Conservation (phyloP, 2,329 filamentous ascomycete genomes). For the Fusarium nematophilum region DNA sequence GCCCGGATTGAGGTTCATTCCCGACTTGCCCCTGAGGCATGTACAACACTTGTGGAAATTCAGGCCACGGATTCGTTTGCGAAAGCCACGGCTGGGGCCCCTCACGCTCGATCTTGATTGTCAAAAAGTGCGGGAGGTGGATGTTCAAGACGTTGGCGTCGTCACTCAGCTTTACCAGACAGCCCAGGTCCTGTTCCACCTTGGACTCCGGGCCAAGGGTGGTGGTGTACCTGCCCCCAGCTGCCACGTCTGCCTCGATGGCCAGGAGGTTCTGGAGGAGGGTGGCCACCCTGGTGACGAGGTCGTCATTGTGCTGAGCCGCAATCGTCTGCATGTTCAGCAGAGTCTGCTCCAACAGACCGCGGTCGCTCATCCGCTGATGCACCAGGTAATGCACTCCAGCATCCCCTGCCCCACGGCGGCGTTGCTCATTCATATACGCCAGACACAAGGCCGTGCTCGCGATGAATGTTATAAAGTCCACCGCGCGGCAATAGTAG, state of each 20-base stretch:
- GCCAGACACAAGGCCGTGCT: conserved; percentile 61
- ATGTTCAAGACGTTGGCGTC: conserved; percentile 47
- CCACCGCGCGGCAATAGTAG: conserved; percentile 58
- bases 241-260: conserved; percentile 52
- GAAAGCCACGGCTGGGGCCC: too few species aligned
- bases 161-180: conserved; percentile 4
- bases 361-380: conserved; percentile 56
- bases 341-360: conserved; percentile 51
- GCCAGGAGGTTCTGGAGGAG: conserved; percentile 56
- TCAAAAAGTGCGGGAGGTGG: conserved; percentile 56
- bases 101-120: conserved; percentile 47
- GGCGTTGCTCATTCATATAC: conserved; percentile 50
- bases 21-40: too few species aligned
- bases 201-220: conserved; percentile 27
- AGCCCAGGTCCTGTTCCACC: conserved; percentile 38
- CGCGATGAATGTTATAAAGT: conserved; percentile 62
- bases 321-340: conserved; percentile 52
- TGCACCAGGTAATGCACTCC: conserved; percentile 51
- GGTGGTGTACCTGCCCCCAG: conserved; percentile 40
- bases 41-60: too few species aligned
- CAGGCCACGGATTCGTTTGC: too few species aligned
- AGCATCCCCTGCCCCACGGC: conserved; percentile 12
- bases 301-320: conserved; percentile 49
- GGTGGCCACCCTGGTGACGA: conserved; percentile 52
- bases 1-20: too few species aligned